Conservation (phyloP, 2,329 filamentous ascomycete genomes). For the Thermoascus crustaceus region DNA sequence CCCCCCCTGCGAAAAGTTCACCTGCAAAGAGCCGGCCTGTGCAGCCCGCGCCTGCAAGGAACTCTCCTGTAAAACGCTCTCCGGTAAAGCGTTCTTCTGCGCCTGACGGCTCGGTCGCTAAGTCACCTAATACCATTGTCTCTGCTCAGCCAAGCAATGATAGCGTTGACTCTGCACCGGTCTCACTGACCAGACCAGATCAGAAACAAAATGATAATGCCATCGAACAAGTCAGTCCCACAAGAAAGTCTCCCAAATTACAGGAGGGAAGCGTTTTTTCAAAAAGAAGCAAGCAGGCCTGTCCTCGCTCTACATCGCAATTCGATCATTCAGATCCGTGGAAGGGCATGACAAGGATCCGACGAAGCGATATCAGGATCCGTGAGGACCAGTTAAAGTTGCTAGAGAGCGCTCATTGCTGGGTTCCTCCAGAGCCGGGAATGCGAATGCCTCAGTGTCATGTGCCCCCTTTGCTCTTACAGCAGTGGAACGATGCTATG, state of each 20-base stretch:
- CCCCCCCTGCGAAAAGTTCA: no score
- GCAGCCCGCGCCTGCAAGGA: no score
- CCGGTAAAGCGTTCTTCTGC: no score
- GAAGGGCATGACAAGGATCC: constrained; percentile 30
- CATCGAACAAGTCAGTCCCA: not conserved
- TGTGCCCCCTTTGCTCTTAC: constrained; percentile 27
- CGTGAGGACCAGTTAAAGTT: constrained; percentile 43
- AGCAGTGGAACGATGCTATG: constrained; percentile 28
- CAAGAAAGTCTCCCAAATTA: not conserved
- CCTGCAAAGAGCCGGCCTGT: no score
- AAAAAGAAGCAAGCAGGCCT: constrained; percentile 4
- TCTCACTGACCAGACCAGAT: not conserved
- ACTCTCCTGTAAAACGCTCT: no score
- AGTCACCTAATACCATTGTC: not conserved
- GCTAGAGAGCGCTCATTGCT: constrained; percentile 37
- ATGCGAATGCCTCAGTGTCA: constrained; percentile 19
- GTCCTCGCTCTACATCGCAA: constrained; percentile 5
- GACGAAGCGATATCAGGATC: constrained; percentile 37
- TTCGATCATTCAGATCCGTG: constrained; percentile 16
- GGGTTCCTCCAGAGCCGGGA: constrained; percentile 29
- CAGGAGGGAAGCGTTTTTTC: not conserved
- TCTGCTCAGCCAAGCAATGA: not conserved
- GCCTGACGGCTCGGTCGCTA: no score
- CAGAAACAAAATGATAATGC: not conserved
- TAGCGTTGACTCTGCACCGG: not conserved